Evolutionary conservation across 257 asterid genomes (phyloP), one percentile per base, ranked within the genome.

Genomic region (Perilla frutescens): DNA sequence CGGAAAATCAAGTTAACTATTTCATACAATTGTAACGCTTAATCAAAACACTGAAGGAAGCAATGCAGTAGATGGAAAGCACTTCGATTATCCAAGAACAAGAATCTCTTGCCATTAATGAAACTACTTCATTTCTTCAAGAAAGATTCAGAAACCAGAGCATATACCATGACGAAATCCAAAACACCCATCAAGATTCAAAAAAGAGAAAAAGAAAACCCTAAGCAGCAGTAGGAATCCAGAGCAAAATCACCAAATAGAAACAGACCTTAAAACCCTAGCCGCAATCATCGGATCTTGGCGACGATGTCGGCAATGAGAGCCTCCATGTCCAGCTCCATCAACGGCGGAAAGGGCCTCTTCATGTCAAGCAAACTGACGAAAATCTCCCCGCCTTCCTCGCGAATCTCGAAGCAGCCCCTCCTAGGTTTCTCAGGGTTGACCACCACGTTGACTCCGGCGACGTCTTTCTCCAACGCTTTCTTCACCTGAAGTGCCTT

Each of bases 381-480:
- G 45, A 91, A 91, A 44, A 71, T 60, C 77, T 81, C 95, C 7
- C 97, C 98, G 7, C 88, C 82, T 13, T 82, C 88, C 45, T 86
- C 89, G 1, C 98, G 87, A 26, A 94, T 80, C 9, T 94, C 98
- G 48, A 94, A 90, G 76, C 98, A 94, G 7, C 97, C 98, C 80
- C 81, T 83, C 45, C 98, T 86, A 0, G 97, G 97, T 70, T 91
- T 87, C 69, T 86, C 96, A 0, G 91, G 90, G 88, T 90, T 93
- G 75, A 93, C 78, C 80, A 87, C 48, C 3, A 93, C 92, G 10
- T 79, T 83, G 56, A 93, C 85, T 2, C 85, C 95, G 37, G 32
- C 69, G 0, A 88, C 82, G 0, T 66, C 86, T 14, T 84, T 69
- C 83, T 93, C 93, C 79, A 93, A 9, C 62, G 81, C 98, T 0